Percentiles rank a stretch among this genome's conserved stretches.
Evolutionary conservation across 2,329 filamentous ascomycete genomes (phyloP).

Genomic region (Colletotrichum sojae): DNA sequence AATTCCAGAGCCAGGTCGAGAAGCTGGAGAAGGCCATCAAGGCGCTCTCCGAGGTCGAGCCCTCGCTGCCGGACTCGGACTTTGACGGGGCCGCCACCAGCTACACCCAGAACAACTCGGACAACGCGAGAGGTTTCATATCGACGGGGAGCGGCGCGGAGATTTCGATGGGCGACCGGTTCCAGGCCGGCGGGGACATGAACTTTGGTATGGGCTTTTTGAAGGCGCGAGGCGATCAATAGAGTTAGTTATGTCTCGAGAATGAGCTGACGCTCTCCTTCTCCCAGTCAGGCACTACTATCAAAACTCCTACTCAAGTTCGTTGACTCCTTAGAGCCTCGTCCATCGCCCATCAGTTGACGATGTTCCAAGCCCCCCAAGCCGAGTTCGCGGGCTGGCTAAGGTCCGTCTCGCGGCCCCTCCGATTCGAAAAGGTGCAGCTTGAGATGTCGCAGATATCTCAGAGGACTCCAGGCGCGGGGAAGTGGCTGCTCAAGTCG

Average conservation of each 20-base stretch:
- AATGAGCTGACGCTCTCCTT: slow-evolving; percentile 7
- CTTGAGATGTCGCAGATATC: slow-evolving; percentile 5
- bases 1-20: slow-evolving; percentile 12
- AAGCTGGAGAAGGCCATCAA: slow-evolving; percentile 12
- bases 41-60: slow-evolving; percentile 22
- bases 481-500: neutral
- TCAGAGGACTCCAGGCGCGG: slow-evolving; percentile 9
- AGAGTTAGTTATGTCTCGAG: neutral
- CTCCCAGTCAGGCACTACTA: neutral
- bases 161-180: slow-evolving; percentile 18
- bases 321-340: neutral
- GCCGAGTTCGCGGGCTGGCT: slow-evolving; percentile 12
- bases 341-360: neutral
- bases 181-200: slow-evolving; percentile 1
- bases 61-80: slow-evolving; percentile 23
- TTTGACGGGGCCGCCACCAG: slow-evolving; percentile 5
- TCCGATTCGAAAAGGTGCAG: slow-evolving; percentile 19
- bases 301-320: slow-evolving; percentile 2
- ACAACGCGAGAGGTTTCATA: slow-evolving; percentile 4
- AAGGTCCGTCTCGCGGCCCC: slow-evolving; percentile 6
- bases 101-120: slow-evolving; percentile 3
- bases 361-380: neutral
- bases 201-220: slow-evolving; percentile 23
- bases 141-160: slow-evolving; percentile 2
- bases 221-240: neutral